Evolutionary conservation across 805 yeast genomes (phyloP).

Genomic region (Candida golubevii): DNA sequence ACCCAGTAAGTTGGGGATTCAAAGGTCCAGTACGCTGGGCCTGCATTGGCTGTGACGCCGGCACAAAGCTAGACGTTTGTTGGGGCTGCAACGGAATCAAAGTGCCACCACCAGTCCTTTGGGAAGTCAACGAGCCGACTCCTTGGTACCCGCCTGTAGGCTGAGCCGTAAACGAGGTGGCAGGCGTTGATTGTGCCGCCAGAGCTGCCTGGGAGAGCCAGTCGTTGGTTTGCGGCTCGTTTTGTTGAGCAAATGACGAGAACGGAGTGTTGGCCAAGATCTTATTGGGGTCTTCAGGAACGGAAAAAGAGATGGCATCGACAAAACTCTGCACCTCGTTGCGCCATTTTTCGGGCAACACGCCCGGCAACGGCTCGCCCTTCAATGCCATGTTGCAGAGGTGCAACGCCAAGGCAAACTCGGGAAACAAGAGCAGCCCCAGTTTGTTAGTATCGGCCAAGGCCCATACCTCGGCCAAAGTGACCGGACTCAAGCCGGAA

Average conservation of each 20-base stretch:
- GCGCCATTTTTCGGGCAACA: conserved; percentile 64
- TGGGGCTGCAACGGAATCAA: conserved; percentile 54
- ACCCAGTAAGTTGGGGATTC: conserved; percentile 21
- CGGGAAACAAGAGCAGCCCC: conserved; percentile 86
- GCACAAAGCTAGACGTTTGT: conserved; percentile 63
- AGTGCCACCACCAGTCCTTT: conserved; percentile 44
- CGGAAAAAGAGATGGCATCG: conserved; percentile 77
- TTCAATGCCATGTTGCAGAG: conserved; percentile 72
- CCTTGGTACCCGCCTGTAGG: conserved; percentile 24
- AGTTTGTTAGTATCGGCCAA: conserved; percentile 84
- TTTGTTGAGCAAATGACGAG: conserved; percentile 22
- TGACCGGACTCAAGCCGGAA: conserved; percentile 70
- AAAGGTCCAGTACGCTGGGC: conserved; percentile 38
- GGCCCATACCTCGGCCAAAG: conserved; percentile 85
- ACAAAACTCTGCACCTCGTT: conserved; percentile 88
- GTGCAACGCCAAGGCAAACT: conserved; percentile 88
- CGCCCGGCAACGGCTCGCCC: conserved; percentile 74
- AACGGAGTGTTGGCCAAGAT: conserved; percentile 44
- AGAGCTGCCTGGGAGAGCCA: conserved; percentile 15
- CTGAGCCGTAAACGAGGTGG: conserved; percentile 37
- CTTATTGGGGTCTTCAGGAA: conserved; percentile 53
- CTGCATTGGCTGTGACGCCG: conserved; percentile 21
- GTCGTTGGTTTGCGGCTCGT: conserved; percentile 15
- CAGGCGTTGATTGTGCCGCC: conserved; percentile 9
- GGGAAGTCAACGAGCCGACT: conserved; percentile 16